These are phyloP conservation scores for Ramalina intermedia DNA, from an alignment of 495 filamentous ascomycete species.

Conservation along the genomic window DNA sequence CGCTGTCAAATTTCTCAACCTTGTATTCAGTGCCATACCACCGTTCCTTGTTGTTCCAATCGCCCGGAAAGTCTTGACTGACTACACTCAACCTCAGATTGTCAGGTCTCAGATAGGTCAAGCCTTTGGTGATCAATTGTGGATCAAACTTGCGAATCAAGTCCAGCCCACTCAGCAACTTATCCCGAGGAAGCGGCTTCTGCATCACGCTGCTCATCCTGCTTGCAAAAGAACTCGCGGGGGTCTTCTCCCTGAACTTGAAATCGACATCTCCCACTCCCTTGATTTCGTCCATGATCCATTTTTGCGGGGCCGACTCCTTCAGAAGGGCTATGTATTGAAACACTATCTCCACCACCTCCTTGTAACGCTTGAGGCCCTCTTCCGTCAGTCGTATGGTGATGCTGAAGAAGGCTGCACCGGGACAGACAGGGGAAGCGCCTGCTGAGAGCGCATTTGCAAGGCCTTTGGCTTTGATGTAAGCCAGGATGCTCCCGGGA, in stretches of 20 bases:
- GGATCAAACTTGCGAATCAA: slow-evolving; percentile 68
- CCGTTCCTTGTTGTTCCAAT: slow-evolving; percentile 80
- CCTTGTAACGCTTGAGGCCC: slow-evolving; percentile 68
- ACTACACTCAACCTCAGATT: slow-evolving; percentile 78
- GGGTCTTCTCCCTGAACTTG: slow-evolving; percentile 83
- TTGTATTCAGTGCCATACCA: slow-evolving; percentile 98
- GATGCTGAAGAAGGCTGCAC: slow-evolving; percentile 70
- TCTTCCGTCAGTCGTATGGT: slow-evolving; percentile 76
- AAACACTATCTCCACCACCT: slow-evolving; percentile 79
- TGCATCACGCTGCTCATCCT: slow-evolving; percentile 76
- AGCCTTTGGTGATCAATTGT: slow-evolving; percentile 55
- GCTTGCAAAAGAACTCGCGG: slow-evolving; percentile 77
- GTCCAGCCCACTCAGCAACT: slow-evolving; percentile 63
- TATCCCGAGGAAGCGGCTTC: slow-evolving; percentile 68
- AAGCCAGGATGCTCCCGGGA: slow-evolving; percentile 87
- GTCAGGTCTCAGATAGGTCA: slow-evolving; percentile 66
- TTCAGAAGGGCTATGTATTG: slow-evolving; percentile 84
- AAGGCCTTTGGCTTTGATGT: slow-evolving; percentile 93
- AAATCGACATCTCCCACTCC: slow-evolving; percentile 85
- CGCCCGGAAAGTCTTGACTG: slow-evolving; percentile 65
- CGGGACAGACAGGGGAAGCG: slow-evolving; percentile 60
- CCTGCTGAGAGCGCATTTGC: slow-evolving; percentile 78
- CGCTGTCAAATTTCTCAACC: slow-evolving; percentile 62
- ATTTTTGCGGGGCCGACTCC: slow-evolving; percentile 68
- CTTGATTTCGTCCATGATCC: slow-evolving; percentile 88